These are phyloP conservation scores for Ceratocystis albifundus DNA, from an alignment of 2,329 filamentous ascomycete genomes.

Conservation along the genomic window DNA sequence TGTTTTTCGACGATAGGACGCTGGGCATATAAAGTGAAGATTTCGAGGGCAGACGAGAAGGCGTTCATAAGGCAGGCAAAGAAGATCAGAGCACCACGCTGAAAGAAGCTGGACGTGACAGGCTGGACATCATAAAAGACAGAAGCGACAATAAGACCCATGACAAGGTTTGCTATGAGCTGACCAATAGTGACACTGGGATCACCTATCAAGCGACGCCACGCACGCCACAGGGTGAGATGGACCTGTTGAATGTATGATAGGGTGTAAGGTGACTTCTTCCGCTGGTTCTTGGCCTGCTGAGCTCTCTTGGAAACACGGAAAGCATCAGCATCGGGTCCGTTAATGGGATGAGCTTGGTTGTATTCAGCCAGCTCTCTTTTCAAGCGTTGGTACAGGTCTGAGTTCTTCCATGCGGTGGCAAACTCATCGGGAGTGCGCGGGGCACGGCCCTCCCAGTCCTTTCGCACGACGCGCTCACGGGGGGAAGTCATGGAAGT, in stretches of 20 bases:
- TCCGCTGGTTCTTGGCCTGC: slow-evolving; percentile 48
- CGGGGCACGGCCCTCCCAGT: slow-evolving; percentile 45
- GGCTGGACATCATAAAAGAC: slow-evolving; percentile 67
- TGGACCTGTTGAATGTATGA: slow-evolving; percentile 63
- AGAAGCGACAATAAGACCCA: slow-evolving; percentile 65
- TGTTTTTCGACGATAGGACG: slow-evolving; percentile 90
- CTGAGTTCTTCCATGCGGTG: slow-evolving; percentile 45
- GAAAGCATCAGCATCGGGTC: slow-evolving; percentile 46
- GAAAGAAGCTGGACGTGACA: slow-evolving; percentile 62
- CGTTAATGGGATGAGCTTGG: slow-evolving; percentile 40
- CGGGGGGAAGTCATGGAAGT: slow-evolving; percentile 54
- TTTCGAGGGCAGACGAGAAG: slow-evolving; percentile 69
- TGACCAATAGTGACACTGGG: slow-evolving; percentile 59
- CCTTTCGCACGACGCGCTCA: slow-evolving; percentile 45
- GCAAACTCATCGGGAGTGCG: slow-evolving; percentile 53
- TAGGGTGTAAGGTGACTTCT: slow-evolving; percentile 70
- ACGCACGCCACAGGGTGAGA: slow-evolving; percentile 73
- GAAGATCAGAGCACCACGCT: slow-evolving; percentile 69
- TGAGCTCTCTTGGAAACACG: slow-evolving; percentile 43
- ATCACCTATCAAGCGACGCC: slow-evolving; percentile 64
- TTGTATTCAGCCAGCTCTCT: slow-evolving; percentile 44
- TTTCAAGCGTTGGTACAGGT: slow-evolving; percentile 36
- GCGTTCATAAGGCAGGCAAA: slow-evolving; percentile 81
- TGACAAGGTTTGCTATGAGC: slow-evolving; percentile 59
- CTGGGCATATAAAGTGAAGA: slow-evolving; percentile 76